Conservation (phyloP, 1,284 basidiomycete genomes). For the Somion occarium region DNA sequence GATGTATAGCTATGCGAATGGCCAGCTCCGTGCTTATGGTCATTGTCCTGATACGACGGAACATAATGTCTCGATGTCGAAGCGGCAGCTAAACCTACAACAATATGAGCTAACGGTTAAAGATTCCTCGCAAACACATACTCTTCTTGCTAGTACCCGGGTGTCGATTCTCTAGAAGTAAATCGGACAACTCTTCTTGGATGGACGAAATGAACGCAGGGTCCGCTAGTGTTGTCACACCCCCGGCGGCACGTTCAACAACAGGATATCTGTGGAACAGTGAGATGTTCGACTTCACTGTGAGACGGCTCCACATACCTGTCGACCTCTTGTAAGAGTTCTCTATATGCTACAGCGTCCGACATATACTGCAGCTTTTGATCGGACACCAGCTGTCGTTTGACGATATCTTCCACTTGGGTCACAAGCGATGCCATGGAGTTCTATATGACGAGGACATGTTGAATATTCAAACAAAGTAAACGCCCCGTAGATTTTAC, state of each 20-base stretch:
- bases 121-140: no score
- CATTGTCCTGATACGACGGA: no score
- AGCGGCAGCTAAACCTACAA: no score
- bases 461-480: conserved; percentile 3
- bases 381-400: conserved; percentile 49
- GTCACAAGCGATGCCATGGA: conserved; percentile 42
- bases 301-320: conserved; percentile 35
- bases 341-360: conserved; percentile 48
- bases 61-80: no score
- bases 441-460: neutral
- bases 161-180: conserved; percentile 20
- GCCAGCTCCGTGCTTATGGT: no score
- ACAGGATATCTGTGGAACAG: conserved; percentile 40
- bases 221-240: conserved; percentile 48
- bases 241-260: conserved; percentile 59
- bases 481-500: no score
- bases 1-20: no score
- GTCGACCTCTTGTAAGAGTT: conserved; percentile 68
- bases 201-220: conserved; percentile 43
- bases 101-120: no score
- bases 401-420: conserved; percentile 57
- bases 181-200: conserved; percentile 23
- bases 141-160: neutral
- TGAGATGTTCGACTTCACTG: neutral
- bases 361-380: conserved; percentile 48